These are phyloP conservation scores for Trichoderma sp. DNA, from an alignment of 2,329 filamentous ascomycete genomes.

Conservation along the genomic window DNA sequence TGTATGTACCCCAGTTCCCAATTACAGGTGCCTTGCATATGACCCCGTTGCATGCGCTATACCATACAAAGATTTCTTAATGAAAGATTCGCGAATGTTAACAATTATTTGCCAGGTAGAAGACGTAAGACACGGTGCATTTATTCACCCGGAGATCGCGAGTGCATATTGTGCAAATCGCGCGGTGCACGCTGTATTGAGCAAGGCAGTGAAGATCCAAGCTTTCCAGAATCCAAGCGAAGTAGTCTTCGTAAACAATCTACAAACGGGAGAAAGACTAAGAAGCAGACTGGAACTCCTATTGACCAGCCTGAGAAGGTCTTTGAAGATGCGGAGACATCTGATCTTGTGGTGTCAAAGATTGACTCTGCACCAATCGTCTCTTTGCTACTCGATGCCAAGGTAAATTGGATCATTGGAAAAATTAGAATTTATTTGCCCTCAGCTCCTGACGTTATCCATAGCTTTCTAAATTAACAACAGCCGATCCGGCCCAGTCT, in stretches of 20 bases:
- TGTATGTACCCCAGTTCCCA: conserved; percentile 25
- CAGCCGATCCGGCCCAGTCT: neutral
- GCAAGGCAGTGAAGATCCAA: conserved; percentile 21
- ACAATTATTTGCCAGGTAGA: conserved; percentile 39
- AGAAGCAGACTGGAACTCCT: neutral
- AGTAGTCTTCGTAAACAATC: neutral
- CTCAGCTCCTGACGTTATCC: neutral
- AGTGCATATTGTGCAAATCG: conserved; percentile 44
- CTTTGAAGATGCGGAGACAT: neutral
- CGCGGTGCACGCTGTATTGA: conserved; percentile 26
- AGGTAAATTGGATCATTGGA: neutral
- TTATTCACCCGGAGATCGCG: conserved; percentile 41
- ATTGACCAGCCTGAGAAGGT: neutral
- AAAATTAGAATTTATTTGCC: neutral
- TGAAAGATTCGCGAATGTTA: neutral
- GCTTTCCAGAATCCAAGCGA: neutral
- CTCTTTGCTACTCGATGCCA: conserved; percentile 18
- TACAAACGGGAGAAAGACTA: neutral
- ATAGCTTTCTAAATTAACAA: conserved; percentile 2
- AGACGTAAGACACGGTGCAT: conserved; percentile 51
- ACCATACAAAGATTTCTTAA: neutral
- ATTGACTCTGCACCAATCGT: conserved; percentile 14
- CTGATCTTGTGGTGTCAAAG: neutral
- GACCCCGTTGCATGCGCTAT: neutral
- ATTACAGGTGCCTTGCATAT: neutral